Conservation (phyloP, 2,329 filamentous ascomycete genomes). For the Lasiodiplodia sp. region DNA sequence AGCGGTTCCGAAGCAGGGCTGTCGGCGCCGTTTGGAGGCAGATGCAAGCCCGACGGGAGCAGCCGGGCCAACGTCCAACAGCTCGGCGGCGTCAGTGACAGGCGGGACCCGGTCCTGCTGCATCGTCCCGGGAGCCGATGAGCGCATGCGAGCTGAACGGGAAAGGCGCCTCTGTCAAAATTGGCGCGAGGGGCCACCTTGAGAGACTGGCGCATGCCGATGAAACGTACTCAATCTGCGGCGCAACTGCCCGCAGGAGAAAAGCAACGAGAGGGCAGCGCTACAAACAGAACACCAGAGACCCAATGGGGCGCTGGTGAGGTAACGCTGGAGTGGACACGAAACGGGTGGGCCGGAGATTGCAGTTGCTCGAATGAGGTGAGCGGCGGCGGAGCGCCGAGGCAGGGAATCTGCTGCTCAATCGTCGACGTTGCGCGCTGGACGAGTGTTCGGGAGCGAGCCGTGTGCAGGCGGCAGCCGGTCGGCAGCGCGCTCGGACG, state of each 20-base stretch:
- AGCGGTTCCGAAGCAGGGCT: neutral
- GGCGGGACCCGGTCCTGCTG: conserved; percentile 23
- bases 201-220: conserved; percentile 6
- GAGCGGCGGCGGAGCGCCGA: neutral
- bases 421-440: conserved; percentile 26
- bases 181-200: conserved; percentile 5
- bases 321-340: conserved; percentile 10
- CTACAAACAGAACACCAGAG: conserved; percentile 18
- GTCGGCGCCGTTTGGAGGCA: conserved; percentile 17
- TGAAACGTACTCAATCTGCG: conserved; percentile 27
- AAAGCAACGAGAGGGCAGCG: conserved; percentile 19
- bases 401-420: conserved; percentile 20
- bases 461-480: conserved; percentile 22
- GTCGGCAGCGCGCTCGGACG: conserved; percentile 14
- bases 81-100: conserved; percentile 13
- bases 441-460: conserved; percentile 28
- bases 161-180: conserved; percentile 1
- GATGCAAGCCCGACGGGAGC: conserved; percentile 26
- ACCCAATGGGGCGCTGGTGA: conserved; percentile 11
- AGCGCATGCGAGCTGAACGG: conserved; percentile 13
- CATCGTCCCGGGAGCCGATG: conserved; percentile 25
- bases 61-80: conserved; percentile 28
- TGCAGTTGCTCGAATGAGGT: conserved; percentile 5
- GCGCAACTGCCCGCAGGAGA: conserved; percentile 3
- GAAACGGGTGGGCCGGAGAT: conserved; percentile 25